phyloP scores from a whole-genome alignment of 1,284 basidiomycete genomes.

The Ceratobasidium sp. region DNA sequence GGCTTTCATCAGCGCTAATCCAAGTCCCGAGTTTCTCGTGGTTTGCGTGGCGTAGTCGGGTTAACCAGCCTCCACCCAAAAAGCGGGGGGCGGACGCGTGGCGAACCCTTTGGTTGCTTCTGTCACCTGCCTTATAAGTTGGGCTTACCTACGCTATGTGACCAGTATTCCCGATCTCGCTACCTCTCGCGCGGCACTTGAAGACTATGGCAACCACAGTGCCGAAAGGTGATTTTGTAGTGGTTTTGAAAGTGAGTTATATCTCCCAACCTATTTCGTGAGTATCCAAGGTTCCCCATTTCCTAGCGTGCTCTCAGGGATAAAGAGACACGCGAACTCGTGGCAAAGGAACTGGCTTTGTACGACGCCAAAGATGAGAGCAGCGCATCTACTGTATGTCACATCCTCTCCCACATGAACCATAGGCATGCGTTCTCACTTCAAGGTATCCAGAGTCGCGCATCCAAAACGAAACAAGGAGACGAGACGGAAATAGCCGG shows the following conservation, averaged over 20 bases:
- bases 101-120: background rate
- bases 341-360: background rate
- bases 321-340: constrained; percentile 12
- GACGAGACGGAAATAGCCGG: background rate
- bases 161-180: background rate
- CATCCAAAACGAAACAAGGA: background rate
- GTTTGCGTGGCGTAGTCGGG: no score
- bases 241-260: background rate
- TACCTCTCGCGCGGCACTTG: background rate
- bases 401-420: background rate
- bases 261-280: background rate
- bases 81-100: no score
- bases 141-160: background rate
- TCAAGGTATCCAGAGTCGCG: background rate
- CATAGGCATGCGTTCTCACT: background rate
- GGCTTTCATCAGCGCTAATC: background rate
- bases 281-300: background rate
- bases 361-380: background rate
- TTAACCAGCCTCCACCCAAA: no score
- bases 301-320: constrained; percentile 1
- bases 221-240: background rate
- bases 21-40: background rate
- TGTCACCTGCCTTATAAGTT: background rate
- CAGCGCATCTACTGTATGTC: background rate
- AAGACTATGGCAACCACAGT: background rate